These are phyloP conservation scores for Salix exigua DNA, from an alignment of 345 rosid genomes.

Conservation along the genomic window DNA sequence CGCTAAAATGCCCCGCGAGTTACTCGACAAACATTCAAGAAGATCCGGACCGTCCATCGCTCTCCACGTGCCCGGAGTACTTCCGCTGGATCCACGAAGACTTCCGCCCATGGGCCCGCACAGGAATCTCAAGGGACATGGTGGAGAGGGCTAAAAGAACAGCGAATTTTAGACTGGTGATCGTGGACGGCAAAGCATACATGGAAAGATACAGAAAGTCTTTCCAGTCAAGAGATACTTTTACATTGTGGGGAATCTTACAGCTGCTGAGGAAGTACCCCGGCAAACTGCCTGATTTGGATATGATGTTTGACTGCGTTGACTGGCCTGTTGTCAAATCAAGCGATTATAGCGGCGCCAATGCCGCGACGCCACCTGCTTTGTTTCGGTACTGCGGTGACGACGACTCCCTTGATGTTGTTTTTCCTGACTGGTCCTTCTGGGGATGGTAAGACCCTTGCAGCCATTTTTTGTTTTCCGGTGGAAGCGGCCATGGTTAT, in stretches of 20 bases:
- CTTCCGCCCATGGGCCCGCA: slow-evolving; percentile 24
- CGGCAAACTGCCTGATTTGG: slow-evolving; percentile 28
- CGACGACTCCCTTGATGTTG: slow-evolving; percentile 15
- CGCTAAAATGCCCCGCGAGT: slow-evolving; percentile 36
- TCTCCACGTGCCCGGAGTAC: slow-evolving; percentile 19
- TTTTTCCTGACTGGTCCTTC: slow-evolving; percentile 33
- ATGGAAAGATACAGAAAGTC: slow-evolving; percentile 9
- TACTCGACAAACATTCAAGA: slow-evolving; percentile 28
- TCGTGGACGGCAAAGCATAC: slow-evolving; percentile 19
- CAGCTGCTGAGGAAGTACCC: slow-evolving; percentile 31
- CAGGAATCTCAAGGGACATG: slow-evolving; percentile 26
- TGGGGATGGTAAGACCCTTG: slow-evolving; percentile 27
- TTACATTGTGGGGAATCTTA: slow-evolving; percentile 29
- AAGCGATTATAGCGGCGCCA: slow-evolving; percentile 1
- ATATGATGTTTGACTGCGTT: slow-evolving; percentile 30
- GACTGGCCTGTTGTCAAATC: slow-evolving; percentile 28
- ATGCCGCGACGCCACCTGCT: slow-evolving; percentile 19
- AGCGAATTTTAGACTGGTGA: slow-evolving; percentile 22
- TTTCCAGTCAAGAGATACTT: slow-evolving; percentile 24
- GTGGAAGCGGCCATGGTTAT: too few relatives aligned
- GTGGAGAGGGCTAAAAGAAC: slow-evolving; percentile 16
- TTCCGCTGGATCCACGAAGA: slow-evolving; percentile 32
- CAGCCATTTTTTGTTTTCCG: not conserved
- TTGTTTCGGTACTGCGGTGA: slow-evolving; percentile 33
- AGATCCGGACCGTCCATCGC: slow-evolving; percentile 12